Conservation (phyloP, 177 flowering plant species). For the Telopea speciosissima region DNA sequence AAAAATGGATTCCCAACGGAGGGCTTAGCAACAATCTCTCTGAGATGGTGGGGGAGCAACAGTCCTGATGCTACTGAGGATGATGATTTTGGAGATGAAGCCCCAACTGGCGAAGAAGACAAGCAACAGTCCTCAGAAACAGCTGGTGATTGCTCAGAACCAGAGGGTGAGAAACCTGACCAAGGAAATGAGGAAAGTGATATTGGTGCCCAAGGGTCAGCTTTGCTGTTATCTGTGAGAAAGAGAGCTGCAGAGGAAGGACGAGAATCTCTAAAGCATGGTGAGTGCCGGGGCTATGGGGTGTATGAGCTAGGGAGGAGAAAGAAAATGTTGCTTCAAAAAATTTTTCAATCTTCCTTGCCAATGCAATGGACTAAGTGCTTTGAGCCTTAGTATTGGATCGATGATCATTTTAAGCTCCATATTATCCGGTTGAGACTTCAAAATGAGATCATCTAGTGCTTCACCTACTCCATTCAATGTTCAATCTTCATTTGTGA, state of each 20-base stretch:
- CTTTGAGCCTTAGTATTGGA: conserved; percentile 2
- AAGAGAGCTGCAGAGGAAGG: conserved; percentile 53
- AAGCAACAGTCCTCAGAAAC: conserved; percentile 14
- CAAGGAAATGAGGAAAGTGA: conserved; percentile 6
- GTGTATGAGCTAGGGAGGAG: conserved; percentile 28
- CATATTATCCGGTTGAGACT: not conserved
- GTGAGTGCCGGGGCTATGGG: conserved; percentile 27
- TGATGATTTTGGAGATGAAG: conserved; percentile 13
- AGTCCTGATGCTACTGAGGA: conserved; percentile 17
- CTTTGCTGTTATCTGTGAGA: conserved; percentile 37
- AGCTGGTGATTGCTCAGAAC: not conserved
- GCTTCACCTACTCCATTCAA: not conserved
- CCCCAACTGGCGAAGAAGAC: conserved; percentile 11
- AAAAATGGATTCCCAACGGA: conserved; percentile 64
- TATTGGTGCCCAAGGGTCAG: conserved; percentile 25
- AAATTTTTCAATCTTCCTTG: conserved; percentile 37
- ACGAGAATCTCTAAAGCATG: conserved; percentile 39
- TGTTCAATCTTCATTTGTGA: not conserved
- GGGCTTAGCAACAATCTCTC: conserved; percentile 44
- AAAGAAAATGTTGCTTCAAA: conserved; percentile 31
- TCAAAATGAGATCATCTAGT: not conserved
- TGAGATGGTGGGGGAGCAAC: conserved; percentile 65
- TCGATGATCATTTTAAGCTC: not conserved
- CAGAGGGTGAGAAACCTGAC: conserved; percentile 15
- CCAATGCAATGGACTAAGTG: conserved; percentile 24